Evolutionary conservation across 1,139 yeast species (phyloP).

Genomic region (Magnusiomyces paraingens): DNA sequence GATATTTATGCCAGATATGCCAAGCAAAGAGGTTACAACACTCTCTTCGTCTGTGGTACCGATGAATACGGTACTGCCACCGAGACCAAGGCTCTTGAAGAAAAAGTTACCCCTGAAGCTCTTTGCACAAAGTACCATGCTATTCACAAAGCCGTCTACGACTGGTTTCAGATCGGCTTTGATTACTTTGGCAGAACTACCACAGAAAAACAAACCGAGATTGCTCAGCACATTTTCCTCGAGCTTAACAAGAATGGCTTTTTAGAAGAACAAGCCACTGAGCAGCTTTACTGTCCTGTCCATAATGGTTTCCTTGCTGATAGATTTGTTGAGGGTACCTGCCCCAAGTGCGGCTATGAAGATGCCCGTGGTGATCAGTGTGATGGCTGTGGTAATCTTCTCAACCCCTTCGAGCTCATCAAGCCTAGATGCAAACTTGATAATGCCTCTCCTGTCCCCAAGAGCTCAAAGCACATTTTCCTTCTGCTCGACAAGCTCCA

Average conservation of each 20-base stretch:
- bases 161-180: constrained; percentile 94
- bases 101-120: constrained; percentile 77
- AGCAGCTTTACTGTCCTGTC: constrained; percentile 83
- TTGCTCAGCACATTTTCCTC: constrained; percentile 87
- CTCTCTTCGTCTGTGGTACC: constrained; percentile 88
- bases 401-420: constrained; percentile 88
- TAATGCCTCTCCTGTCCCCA: constrained; percentile 69
- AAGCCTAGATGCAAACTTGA: constrained; percentile 95
- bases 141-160: constrained; percentile 82
- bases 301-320: constrained; percentile 93
- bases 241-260: constrained; percentile 66
- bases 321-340: constrained; percentile 93
- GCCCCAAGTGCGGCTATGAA: constrained; percentile 90
- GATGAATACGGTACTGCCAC: constrained; percentile 99
- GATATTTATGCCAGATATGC: constrained; percentile 90
- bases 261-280: constrained; percentile 80
- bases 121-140: constrained; percentile 86
- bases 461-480: constrained; percentile 80
- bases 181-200: constrained; percentile 97
- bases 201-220: constrained; percentile 83
- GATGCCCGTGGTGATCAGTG: constrained; percentile 99
- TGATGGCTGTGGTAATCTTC: constrained; percentile 86
- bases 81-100: constrained; percentile 96
- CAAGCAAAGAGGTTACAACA: constrained; percentile 81
- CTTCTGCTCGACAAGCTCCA: constrained; percentile 78